Evolutionary conservation across 2,329 filamentous ascomycete species (phyloP).

Genomic region (Dendrostoma leiphaemia): DNA sequence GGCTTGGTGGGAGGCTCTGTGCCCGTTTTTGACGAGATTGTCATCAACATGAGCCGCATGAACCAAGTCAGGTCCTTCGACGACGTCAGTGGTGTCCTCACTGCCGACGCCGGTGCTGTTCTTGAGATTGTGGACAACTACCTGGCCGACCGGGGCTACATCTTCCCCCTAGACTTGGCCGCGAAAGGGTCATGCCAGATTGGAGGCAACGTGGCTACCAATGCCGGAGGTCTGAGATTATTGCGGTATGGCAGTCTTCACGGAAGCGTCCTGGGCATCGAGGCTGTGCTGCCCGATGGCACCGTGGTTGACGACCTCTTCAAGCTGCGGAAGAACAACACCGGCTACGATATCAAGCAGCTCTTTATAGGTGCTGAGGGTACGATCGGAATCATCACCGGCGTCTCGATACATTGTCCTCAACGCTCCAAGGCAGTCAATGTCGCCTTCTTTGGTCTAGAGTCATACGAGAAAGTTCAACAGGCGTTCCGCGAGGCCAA

Average conservation of each 20-base stretch:
- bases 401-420: conserved; percentile 83
- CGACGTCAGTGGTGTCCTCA: conserved; percentile 84
- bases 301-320: conserved; percentile 88
- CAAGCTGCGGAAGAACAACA: conserved; percentile 95
- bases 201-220: conserved; percentile 93
- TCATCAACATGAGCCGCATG: conserved; percentile 88
- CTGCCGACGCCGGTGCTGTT: conserved; percentile 87
- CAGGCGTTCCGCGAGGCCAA: conserved; percentile 86
- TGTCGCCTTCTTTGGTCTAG: conserved; percentile 89
- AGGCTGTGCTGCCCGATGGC: conserved; percentile 90
- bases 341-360: conserved; percentile 95
- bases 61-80: conserved; percentile 90
- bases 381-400: conserved; percentile 92
- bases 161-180: conserved; percentile 96
- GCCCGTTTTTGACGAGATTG: conserved; percentile 97
- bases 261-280: conserved; percentile 86
- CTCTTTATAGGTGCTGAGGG: conserved; percentile 95
- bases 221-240: conserved; percentile 86
- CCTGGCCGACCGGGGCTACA: conserved; percentile 76
- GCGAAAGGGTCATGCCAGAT: conserved; percentile 97
- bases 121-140: conserved; percentile 86
- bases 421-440: conserved; percentile 86
- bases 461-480: conserved; percentile 87
- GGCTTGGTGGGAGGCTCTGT: conserved; percentile 94
- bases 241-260: conserved; percentile 93